Conservation (phyloP, 768 basidiomycete species). For the Lactarius sanguifluus region DNA sequence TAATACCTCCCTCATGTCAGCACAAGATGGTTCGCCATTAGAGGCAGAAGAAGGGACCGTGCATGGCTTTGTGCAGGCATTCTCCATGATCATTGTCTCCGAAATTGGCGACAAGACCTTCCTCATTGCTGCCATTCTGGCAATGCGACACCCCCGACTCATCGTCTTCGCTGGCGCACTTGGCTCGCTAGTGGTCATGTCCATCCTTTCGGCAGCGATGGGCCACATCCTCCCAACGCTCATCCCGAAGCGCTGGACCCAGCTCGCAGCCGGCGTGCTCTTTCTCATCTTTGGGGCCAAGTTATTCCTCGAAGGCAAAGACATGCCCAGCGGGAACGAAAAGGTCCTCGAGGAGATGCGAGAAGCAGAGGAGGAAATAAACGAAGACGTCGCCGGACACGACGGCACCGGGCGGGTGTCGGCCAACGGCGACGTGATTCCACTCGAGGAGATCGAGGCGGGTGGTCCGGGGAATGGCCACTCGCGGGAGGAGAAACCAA, state of each 20-base stretch:
- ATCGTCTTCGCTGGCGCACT: constrained; percentile 90
- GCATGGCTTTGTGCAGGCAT: constrained; percentile 72
- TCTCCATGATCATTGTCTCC: constrained; percentile 88
- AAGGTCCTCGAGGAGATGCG: constrained; percentile 93
- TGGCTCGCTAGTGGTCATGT: constrained; percentile 88
- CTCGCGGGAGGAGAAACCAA: constrained; percentile 27
- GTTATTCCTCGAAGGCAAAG: constrained; percentile 83
- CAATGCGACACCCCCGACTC: constrained; percentile 87
- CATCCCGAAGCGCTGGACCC: constrained; percentile 62
- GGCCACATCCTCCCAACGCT: constrained; percentile 87
- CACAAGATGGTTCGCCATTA: neutral
- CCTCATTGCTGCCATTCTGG: constrained; percentile 83
- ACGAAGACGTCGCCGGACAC: constrained; percentile 64
- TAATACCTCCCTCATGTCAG: constrained; percentile 13
- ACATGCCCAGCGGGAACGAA: constrained; percentile 73
- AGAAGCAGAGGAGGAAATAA: constrained; percentile 94
- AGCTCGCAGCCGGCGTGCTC: constrained; percentile 64
- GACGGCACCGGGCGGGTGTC: constrained; percentile 42
- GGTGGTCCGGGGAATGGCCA: constrained; percentile 42
- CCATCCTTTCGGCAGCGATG: constrained; percentile 88
- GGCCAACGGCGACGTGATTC: constrained; percentile 47
- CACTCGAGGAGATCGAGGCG: constrained; percentile 76
- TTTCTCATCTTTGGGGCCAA: constrained; percentile 89
- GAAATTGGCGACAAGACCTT: constrained; percentile 97
- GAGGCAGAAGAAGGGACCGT: constrained; percentile 37